A percentile compares a stretch with the other conserved stretches of the same genome.
Conservation (phyloP, 805 yeast genomes). For the Spathaspora hagerdaliae region DNA sequence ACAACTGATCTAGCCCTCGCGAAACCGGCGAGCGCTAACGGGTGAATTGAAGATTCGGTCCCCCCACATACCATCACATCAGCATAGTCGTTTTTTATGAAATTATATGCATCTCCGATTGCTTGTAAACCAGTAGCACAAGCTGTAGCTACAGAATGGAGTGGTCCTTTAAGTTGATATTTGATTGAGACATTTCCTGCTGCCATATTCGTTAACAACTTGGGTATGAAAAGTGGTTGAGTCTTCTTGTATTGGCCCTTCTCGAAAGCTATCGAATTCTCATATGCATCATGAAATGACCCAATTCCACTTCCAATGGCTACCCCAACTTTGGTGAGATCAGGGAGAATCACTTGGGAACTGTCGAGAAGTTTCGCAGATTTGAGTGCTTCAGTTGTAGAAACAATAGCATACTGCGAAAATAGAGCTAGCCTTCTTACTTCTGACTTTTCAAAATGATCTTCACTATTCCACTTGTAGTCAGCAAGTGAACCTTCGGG, state of each 20-base stretch:
- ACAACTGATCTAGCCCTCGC: conserved; percentile 82
- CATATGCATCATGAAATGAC: conserved; percentile 68
- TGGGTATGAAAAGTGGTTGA: conserved; percentile 85
- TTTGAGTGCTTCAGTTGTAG: conserved; percentile 70
- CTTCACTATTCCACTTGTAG: conserved; percentile 49
- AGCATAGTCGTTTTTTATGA: conserved; percentile 75
- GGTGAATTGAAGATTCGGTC: conserved; percentile 82
- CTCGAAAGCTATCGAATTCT: conserved; percentile 51
- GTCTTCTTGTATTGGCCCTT: conserved; percentile 56
- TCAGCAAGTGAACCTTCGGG: conserved; percentile 47
- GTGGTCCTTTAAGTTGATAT: conserved; percentile 76
- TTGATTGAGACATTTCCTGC: conserved; percentile 85
- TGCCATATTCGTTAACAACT: conserved; percentile 85
- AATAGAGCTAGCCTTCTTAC: conserved; percentile 64
- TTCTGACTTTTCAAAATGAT: conserved; percentile 47
- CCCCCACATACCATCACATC: conserved; percentile 94
- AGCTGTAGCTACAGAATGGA: conserved; percentile 87
- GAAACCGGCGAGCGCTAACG: conserved; percentile 84
- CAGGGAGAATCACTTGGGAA: conserved; percentile 18
- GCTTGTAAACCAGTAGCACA: conserved; percentile 96
- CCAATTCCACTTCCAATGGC: conserved; percentile 95
- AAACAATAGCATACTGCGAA: conserved; percentile 74
- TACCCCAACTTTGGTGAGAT: conserved; percentile 51
- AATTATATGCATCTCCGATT: conserved; percentile 86
- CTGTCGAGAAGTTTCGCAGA: conserved; percentile 49